Evolutionary conservation across 305 asterid genomes (phyloP).

Genomic region (Ilex paraguariensis): DNA sequence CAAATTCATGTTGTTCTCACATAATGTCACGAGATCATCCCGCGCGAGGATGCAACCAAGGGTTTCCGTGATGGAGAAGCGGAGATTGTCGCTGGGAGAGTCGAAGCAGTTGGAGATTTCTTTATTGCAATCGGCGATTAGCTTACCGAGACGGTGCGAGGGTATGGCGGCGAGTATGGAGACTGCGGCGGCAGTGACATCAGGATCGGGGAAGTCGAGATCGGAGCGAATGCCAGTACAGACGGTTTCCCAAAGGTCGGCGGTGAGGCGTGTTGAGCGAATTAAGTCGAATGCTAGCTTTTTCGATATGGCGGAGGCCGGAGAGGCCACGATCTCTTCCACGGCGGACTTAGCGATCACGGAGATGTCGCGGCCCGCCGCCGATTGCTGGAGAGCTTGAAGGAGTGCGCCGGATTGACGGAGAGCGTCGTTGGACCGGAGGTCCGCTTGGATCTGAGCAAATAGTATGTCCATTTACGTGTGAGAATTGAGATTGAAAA

Average conservation of each 20-base stretch:
- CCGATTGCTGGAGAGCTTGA: conserved; percentile 89
- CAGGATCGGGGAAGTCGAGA: conserved; percentile 86
- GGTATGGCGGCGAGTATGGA: conserved; percentile 87
- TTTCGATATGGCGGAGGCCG: conserved; percentile 85
- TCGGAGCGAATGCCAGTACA: conserved; percentile 76
- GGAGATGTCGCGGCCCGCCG: conserved; percentile 85
- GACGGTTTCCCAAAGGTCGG: conserved; percentile 78
- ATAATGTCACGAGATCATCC: conserved; percentile 73
- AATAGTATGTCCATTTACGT: conserved; percentile 65
- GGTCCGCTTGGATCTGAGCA: conserved; percentile 93
- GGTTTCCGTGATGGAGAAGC: conserved; percentile 78
- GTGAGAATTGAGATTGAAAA: not conserved
- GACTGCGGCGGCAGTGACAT: conserved; percentile 84
- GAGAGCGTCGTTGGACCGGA: conserved; percentile 83
- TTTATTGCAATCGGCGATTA: conserved; percentile 65
- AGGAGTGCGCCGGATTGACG: conserved; percentile 84
- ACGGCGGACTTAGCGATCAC: conserved; percentile 85
- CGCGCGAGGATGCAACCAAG: conserved; percentile 83
- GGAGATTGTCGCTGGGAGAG: conserved; percentile 62
- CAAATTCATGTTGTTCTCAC: conserved; percentile 74
- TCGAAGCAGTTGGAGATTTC: conserved; percentile 79
- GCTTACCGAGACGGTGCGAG: conserved; percentile 71
- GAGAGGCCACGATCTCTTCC: conserved; percentile 89
- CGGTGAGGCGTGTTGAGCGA: conserved; percentile 82
- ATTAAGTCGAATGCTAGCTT: conserved; percentile 86